A percentile compares a stretch with the other conserved stretches of the same genome.
Evolutionary conservation across 179 eudicot genomes (phyloP).

Genomic region (Actinidia arguta): DNA sequence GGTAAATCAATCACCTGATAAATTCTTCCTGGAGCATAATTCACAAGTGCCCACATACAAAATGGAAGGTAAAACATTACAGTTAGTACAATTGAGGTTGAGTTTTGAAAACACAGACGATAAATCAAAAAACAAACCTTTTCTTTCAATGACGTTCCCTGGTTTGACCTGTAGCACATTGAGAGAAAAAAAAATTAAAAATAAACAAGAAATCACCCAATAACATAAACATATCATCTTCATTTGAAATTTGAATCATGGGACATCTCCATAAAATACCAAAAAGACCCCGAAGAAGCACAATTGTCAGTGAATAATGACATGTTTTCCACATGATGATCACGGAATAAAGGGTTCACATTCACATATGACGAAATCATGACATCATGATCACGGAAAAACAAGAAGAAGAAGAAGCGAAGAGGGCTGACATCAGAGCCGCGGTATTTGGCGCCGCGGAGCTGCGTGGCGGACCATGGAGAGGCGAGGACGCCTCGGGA

Average conservation of each 20-base stretch:
- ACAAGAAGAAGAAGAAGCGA: neutral
- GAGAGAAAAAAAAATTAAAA: neutral
- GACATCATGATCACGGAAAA: neutral
- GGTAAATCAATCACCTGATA: conserved; percentile 35
- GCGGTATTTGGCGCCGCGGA: conserved; percentile 47
- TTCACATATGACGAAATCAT: too few relatives aligned
- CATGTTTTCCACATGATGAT: neutral
- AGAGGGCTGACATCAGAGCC: conserved; percentile 40
- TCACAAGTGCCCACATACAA: conserved; percentile 12
- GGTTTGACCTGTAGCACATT: conserved; percentile 59
- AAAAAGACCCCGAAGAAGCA: neutral
- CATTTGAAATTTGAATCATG: neutral
- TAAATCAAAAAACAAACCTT: conserved; percentile 52
- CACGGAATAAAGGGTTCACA: too few relatives aligned
- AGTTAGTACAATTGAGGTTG: conserved; percentile 1
- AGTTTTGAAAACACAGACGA: neutral
- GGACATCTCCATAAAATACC: neutral
- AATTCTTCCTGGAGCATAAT: conserved; percentile 31
- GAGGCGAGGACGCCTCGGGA: conserved; percentile 21
- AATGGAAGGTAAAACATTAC: neutral
- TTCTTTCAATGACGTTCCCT: conserved; percentile 75
- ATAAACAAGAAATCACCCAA: neutral
- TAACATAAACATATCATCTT: neutral
- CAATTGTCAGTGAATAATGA: neutral
- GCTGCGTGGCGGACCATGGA: conserved; percentile 54